Percentiles rank a stretch among this genome's conserved stretches.
phyloP scores from a whole-genome alignment of 176 grass and related monocot genomes.

The Stipa capillata region DNA sequence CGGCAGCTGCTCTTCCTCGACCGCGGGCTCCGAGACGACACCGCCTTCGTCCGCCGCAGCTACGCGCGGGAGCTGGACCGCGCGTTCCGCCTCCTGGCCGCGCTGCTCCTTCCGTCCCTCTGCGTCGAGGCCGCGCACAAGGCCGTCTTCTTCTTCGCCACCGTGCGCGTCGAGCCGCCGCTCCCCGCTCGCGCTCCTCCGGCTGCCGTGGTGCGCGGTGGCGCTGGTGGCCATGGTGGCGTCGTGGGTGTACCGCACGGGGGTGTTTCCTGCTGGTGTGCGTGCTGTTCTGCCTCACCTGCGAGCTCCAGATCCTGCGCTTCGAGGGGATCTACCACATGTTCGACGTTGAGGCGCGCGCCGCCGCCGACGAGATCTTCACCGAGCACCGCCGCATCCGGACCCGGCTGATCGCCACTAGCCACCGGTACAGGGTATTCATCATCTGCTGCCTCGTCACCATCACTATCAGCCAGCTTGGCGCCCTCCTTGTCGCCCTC shows the following conservation, averaged over 20 bases:
- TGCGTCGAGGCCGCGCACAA: constrained; percentile 69
- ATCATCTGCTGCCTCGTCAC: constrained; percentile 68
- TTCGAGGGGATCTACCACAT: constrained; percentile 83
- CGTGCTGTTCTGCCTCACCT: constrained; percentile 93
- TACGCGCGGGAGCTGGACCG: constrained; percentile 66
- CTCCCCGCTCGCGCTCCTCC: neutral
- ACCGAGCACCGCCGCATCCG: constrained; percentile 60
- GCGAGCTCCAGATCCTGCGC: constrained; percentile 94
- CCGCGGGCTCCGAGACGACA: constrained; percentile 54
- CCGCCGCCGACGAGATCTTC: constrained; percentile 39
- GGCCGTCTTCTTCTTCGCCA: constrained; percentile 68
- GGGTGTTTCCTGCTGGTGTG: constrained; percentile 81
- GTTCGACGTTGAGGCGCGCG: constrained; percentile 51
- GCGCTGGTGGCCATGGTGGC: constrained; percentile 46
- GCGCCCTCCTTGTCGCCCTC: constrained; percentile 52
- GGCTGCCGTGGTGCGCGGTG: constrained; percentile 33
- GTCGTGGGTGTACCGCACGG: constrained; percentile 88
- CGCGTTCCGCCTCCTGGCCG: constrained; percentile 58
- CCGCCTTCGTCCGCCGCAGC: constrained; percentile 45
- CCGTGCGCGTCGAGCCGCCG: constrained; percentile 30
- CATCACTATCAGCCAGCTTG: constrained; percentile 77
- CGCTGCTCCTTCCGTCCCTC: constrained; percentile 73
- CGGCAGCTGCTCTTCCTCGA: constrained; percentile 82
- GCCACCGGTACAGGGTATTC: constrained; percentile 77
- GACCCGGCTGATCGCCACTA: constrained; percentile 55